These are phyloP conservation scores for Talaromyces albobiverticillius DNA, from an alignment of 2,329 filamentous ascomycete genomes.

Conservation along the genomic window DNA sequence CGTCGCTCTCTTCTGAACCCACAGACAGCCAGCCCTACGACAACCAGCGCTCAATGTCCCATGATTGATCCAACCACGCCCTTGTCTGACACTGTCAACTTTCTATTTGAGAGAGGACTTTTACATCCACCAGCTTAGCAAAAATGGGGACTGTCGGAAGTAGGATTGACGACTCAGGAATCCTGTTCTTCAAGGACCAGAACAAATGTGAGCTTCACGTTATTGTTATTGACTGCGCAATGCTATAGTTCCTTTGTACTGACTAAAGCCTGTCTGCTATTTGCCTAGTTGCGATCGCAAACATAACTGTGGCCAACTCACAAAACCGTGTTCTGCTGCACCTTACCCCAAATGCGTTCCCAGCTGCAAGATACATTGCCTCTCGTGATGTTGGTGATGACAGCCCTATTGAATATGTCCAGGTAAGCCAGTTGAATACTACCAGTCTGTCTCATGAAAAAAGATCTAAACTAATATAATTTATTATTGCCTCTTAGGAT, in stretches of 20 bases:
- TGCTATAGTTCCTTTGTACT: neutral
- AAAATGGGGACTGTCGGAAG: constrained; percentile 92
- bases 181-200: constrained; percentile 86
- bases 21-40: neutral
- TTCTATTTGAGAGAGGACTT: neutral
- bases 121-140: neutral
- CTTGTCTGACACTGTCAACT: too few relatives aligned
- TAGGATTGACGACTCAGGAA: constrained; percentile 74
- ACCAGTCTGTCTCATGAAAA: too few relatives aligned
- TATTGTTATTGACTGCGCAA: neutral
- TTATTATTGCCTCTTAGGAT: constrained; percentile 57
- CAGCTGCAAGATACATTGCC: constrained; percentile 72
- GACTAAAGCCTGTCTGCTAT: neutral
- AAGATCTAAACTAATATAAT: neutral
- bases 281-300: constrained; percentile 75
- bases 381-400: constrained; percentile 71
- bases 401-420: constrained; percentile 80
- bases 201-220: constrained; percentile 67
- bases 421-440: constrained; percentile 71
- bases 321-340: constrained; percentile 73
- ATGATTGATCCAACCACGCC: neutral
- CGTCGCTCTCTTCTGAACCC: neutral
- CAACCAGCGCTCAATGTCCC: neutral
- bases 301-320: constrained; percentile 75
- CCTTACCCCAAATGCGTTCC: constrained; percentile 81